phyloP scores from a whole-genome alignment of 352 stramenopile species.

The Pythium graminicola region DNA sequence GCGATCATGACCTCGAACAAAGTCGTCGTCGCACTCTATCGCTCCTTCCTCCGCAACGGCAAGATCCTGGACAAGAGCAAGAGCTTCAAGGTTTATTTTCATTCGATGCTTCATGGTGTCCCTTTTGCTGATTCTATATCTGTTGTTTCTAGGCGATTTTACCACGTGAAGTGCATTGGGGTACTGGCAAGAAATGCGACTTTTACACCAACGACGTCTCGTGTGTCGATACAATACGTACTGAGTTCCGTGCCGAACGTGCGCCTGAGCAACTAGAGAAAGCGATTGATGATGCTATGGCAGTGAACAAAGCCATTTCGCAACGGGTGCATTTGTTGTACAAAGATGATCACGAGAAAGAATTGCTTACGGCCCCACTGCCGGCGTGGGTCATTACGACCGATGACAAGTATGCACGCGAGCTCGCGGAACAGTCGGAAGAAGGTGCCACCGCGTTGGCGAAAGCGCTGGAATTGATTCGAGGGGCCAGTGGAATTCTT shows the following conservation, averaged over 20 bases:
- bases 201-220: slow-evolving; percentile 54
- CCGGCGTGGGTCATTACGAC: slow-evolving; percentile 31
- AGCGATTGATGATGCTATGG: slow-evolving; percentile 55
- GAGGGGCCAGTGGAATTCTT: slow-evolving; percentile 41
- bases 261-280: slow-evolving; percentile 18
- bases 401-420: slow-evolving; percentile 43
- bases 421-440: slow-evolving; percentile 26
- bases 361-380: slow-evolving; percentile 34
- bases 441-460: slow-evolving; percentile 31
- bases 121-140: neutral
- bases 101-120: neutral
- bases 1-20: slow-evolving; percentile 35
- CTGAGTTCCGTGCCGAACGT: slow-evolving; percentile 35
- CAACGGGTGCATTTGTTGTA: slow-evolving; percentile 65
- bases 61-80: slow-evolving; percentile 51
- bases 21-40: slow-evolving; percentile 62
- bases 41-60: slow-evolving; percentile 57
- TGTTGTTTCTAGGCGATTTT: slow-evolving; percentile 42
- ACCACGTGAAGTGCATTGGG: slow-evolving; percentile 55
- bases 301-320: slow-evolving; percentile 55
- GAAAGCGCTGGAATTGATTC: slow-evolving; percentile 49
- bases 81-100: slow-evolving; percentile 47
- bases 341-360: slow-evolving; percentile 31
- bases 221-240: slow-evolving; percentile 43
- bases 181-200: slow-evolving; percentile 42